Percentiles rank a stretch among this genome's conserved stretches.
phyloP scores from a whole-genome alignment of 2,329 filamentous ascomycete species.

The Cladophialophora exuberans region DNA sequence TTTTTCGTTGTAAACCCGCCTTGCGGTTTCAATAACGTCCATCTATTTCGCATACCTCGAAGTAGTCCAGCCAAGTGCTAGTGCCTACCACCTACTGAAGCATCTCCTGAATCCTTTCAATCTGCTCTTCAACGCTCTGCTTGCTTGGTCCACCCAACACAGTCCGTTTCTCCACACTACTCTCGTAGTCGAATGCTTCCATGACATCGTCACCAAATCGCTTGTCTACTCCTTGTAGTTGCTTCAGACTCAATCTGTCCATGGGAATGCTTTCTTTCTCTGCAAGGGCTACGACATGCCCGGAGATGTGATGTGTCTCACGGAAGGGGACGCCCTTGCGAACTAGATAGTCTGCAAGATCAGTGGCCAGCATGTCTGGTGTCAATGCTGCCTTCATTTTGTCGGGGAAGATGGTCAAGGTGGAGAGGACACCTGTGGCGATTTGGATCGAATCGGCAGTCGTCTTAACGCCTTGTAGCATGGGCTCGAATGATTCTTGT shows the following conservation, averaged over 20 bases:
- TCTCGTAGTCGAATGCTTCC: constrained; percentile 72
- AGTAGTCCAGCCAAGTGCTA: too few relatives aligned
- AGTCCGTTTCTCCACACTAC: constrained; percentile 76
- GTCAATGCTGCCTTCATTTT: constrained; percentile 80
- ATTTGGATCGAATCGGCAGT: constrained; percentile 79
- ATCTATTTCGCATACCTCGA: too few relatives aligned
- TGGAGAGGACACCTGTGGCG: constrained; percentile 77
- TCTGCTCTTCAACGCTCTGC: constrained; percentile 67
- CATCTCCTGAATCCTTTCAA: constrained; percentile 16
- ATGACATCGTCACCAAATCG: constrained; percentile 73
- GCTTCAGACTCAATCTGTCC: constrained; percentile 67
- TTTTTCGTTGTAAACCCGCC: too few relatives aligned
- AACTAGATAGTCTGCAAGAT: constrained; percentile 53
- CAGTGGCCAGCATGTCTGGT: constrained; percentile 77
- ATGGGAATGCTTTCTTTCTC: constrained; percentile 69
- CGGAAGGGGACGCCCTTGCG: constrained; percentile 69
- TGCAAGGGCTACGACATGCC: constrained; percentile 69
- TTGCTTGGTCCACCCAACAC: constrained; percentile 79
- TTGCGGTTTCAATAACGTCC: too few relatives aligned
- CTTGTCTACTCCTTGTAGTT: constrained; percentile 68
- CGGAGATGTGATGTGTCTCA: constrained; percentile 73
- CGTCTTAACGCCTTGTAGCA: constrained; percentile 80
- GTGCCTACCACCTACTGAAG: background rate
- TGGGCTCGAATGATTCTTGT: constrained; percentile 85
- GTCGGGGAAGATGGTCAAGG: constrained; percentile 68